Evolutionary conservation across 345 rosid genomes (phyloP), one percentile per base, ranked within the genome.

Genomic region (Populus pruinosa): DNA sequence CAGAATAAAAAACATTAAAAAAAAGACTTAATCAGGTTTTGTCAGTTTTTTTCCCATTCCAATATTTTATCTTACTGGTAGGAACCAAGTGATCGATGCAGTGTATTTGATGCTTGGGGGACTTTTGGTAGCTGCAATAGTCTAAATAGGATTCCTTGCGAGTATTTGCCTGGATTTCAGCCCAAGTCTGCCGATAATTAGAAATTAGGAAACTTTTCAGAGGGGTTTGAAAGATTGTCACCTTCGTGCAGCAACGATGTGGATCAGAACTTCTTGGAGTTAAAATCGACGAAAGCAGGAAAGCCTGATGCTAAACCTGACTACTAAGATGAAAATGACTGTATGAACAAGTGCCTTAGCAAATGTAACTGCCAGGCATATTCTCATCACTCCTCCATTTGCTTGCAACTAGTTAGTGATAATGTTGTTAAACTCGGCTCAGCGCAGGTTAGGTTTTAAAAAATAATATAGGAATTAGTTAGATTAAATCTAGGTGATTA

Each of bases 201-300:
- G 88, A 79, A 39, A 43, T 73, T 38, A 35, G 78, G 81, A 67
- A 86, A 83, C 29, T 86, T 72, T 67, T 81, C 79, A 21, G 80
- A 72, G 29, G 93, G 91, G 41, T 89, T 90, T 72, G 70, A 81
- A 0, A 84, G 88, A 71, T 84, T 80, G 10, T 85, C 87, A 21
- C 81, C 73, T 16, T 79, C 83, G 18, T 87, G 90, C 71, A 73
- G 83, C 72, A 27, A 27, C 1, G 29, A 27, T 27, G 29, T 27
- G 29, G 29, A 1, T 27, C 82, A 31, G 44, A 82, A 82, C 49
- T 89, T 92, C 82, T 82, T 86, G 84, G 80, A 80, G 27, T 79
- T 92, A 74, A 82, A 71, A 76, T 81, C 79, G 79, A 84, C 88
- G 86, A 88, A 85, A 83, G 88, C 86, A 72, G 89, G 92, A 69